These are phyloP conservation scores for Eucalyptus sp. DNA, from an alignment of 345 rosid species.

Conservation along the genomic window DNA sequence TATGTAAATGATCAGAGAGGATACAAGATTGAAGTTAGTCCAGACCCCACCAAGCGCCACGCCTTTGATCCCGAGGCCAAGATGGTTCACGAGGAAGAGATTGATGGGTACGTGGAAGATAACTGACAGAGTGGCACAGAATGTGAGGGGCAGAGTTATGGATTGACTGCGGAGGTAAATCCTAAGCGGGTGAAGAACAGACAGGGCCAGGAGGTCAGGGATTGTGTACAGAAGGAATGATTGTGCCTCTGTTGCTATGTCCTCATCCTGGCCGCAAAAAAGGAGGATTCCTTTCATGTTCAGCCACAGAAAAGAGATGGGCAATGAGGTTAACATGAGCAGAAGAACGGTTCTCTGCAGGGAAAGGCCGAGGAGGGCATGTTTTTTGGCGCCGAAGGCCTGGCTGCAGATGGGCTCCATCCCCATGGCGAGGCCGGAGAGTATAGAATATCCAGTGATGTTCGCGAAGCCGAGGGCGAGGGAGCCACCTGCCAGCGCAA, in stretches of 20 bases:
- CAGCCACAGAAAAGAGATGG: constrained; percentile 63
- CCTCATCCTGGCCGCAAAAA: constrained; percentile 47
- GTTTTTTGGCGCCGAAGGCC: constrained; percentile 68
- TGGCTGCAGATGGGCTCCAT: constrained; percentile 93
- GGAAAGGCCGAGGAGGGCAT: constrained; percentile 41
- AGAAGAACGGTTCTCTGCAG: constrained; percentile 55
- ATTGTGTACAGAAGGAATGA: constrained; percentile 51
- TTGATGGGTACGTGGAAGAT: constrained; percentile 60
- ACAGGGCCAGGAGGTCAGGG: constrained; percentile 77
- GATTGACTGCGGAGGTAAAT: constrained; percentile 73
- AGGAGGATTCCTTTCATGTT: constrained; percentile 52
- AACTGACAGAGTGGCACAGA: constrained; percentile 48
- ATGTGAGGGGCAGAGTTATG: constrained; percentile 62
- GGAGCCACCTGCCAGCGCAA: constrained; percentile 75
- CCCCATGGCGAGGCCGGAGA: constrained; percentile 84
- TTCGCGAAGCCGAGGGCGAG: constrained; percentile 83
- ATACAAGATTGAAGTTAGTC: constrained; percentile 63
- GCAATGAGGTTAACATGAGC: constrained; percentile 48
- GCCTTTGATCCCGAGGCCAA: constrained; percentile 56
- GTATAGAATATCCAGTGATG: constrained; percentile 81
- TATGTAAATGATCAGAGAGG: constrained; percentile 38
- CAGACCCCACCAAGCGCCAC: constrained; percentile 63
- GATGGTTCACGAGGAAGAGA: constrained; percentile 31
- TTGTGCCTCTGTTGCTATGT: constrained; percentile 53
- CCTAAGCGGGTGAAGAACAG: constrained; percentile 75